Evolutionary conservation across 2,329 filamentous ascomycete genomes (phyloP), one percentile per base, ranked within the genome.

Genomic region (Colletotrichum sp.): DNA sequence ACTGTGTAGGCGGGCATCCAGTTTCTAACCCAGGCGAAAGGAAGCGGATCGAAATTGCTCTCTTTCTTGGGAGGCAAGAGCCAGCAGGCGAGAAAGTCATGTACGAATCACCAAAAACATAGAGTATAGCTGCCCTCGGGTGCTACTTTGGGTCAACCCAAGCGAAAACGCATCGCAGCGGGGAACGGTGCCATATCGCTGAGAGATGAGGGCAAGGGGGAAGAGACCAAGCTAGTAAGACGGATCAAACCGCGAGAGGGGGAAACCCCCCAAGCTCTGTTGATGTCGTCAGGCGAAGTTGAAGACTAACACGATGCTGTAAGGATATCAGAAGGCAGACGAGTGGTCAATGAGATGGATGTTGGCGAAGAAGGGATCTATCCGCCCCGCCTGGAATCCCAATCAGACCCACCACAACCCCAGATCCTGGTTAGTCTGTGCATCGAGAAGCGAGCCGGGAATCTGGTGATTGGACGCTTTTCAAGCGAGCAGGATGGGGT

Each of bases 391-490:
- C 70, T 59, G 72, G 66, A n/a, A 32, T 21, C 32, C 68, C 69
- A 16, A 61, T 13, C 10, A 28, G 48, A 59, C n/a, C 24, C 48
- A 59, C 24, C 16, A 34, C 21, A 13, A 32, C 66, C 36, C 13
- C 52, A n/a, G 18, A 32, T 36, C 65, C 28, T 34, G 48, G 55
- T 61, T 60, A 64, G 43, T 64, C 43, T 36, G 48, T 61, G 74
- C 76, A 59, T 74, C 55, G 59, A 72, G 60, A 84, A 84, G 83
- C 83, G 83, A 84, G 80, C 71, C 80, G 78, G 81, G 60, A 66
- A 75, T 77, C 76, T 78, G 72, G 71, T 83, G 81, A 85, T 85
- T 85, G 84, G 84, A 72, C 76, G 72, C 69, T 52, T 55, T 59
- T 71, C 81, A 83, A 84, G 83, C 83, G 83, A 84, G 80, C 69